A percentile compares a stretch with the other conserved stretches of the same genome.
Conservation (phyloP, 2,329 filamentous ascomycete species). For the Myriosclerotinia curreyana region DNA sequence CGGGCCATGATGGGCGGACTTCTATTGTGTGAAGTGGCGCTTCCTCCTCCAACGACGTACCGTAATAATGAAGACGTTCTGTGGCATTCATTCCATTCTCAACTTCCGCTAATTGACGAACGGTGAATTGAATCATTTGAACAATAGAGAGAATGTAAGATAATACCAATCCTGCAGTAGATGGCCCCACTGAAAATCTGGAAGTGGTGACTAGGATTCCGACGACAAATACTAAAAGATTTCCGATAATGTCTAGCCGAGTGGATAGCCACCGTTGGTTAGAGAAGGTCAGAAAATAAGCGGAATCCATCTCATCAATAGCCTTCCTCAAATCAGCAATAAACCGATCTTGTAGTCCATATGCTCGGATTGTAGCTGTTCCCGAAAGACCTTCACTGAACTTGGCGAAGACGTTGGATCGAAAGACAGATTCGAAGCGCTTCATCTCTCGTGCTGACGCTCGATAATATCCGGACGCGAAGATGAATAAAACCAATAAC, state of each 20-base stretch:
- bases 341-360: constrained; percentile 77
- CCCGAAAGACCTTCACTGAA: constrained; percentile 87
- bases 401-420: constrained; percentile 83
- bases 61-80: constrained; percentile 88
- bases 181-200: constrained; percentile 79
- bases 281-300: constrained; percentile 91
- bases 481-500: constrained; percentile 72
- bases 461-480: constrained; percentile 84
- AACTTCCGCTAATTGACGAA: constrained; percentile 89
- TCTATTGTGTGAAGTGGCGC: constrained; percentile 75
- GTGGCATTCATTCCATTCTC: constrained; percentile 99
- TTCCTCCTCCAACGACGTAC: constrained; percentile 81
- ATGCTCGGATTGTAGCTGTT: constrained; percentile 82
- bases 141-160: constrained; percentile 93
- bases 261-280: constrained; percentile 93
- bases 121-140: constrained; percentile 93
- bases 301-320: constrained; percentile 89
- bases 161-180: constrained; percentile 81
- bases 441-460: constrained; percentile 91
- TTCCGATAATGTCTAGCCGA: constrained; percentile 81
- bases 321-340: constrained; percentile 63
- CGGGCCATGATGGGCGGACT: constrained; percentile 75
- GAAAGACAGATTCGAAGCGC: constrained; percentile 84
- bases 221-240: constrained; percentile 78
- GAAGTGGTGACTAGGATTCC: constrained; percentile 91